Evolutionary conservation across 1,284 basidiomycete species (phyloP).

Genomic region (Cutaneotrichosporon cavernicola): DNA sequence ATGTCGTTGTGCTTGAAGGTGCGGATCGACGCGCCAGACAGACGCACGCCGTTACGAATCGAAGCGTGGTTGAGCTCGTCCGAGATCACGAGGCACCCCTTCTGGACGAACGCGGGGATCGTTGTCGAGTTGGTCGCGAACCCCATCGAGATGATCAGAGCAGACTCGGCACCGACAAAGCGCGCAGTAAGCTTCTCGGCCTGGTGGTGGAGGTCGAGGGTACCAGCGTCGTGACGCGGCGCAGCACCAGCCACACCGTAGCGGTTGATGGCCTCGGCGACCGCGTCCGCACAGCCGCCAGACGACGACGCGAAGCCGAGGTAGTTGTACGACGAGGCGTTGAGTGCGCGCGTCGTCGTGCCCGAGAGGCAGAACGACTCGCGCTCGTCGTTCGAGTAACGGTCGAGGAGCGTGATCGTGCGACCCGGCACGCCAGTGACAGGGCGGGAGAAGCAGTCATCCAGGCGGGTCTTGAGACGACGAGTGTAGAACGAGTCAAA

Average conservation of each 20-base stretch:
- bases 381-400: constrained; percentile 79
- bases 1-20: constrained; percentile 99
- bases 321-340: constrained; percentile 99
- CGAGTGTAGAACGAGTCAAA: constrained; percentile 99
- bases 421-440: constrained; percentile 94
- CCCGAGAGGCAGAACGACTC: constrained; percentile 76
- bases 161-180: constrained; percentile 85
- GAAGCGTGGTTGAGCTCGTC: constrained; percentile 97
- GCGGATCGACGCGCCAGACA: constrained; percentile 84
- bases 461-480: constrained; percentile 87
- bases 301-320: constrained; percentile 94
- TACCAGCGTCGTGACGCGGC: constrained; percentile 76
- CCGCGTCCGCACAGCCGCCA: constrained; percentile 90
- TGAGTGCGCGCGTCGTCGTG: constrained; percentile 79
- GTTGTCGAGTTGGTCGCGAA: constrained; percentile 97
- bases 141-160: constrained; percentile 91
- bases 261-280: constrained; percentile 72
- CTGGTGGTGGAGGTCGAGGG: constrained; percentile 76
- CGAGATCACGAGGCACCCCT: constrained; percentile 92
- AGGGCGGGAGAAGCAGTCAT: constrained; percentile 93
- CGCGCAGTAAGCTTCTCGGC: constrained; percentile 84
- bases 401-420: constrained; percentile 83
- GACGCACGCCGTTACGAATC: constrained; percentile 86
- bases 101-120: constrained; percentile 85
- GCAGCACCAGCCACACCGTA: constrained; percentile 81